Percentiles rank a stretch among this genome's conserved stretches.
Evolutionary conservation across 2,329 filamentous ascomycete species (phyloP).

Genomic region (Calonectria pseudoreteaudii): DNA sequence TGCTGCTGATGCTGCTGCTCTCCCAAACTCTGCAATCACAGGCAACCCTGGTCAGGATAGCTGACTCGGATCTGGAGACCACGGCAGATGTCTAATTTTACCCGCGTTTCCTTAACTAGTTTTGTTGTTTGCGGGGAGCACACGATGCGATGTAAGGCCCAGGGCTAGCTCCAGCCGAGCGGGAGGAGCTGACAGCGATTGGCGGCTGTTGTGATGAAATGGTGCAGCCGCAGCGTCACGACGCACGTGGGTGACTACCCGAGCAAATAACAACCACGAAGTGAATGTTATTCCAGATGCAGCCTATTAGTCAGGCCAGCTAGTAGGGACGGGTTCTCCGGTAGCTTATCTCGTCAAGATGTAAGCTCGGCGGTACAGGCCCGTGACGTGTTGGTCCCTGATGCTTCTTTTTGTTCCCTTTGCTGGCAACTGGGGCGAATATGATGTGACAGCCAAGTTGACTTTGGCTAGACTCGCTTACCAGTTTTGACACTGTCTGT

Average conservation of each 20-base stretch:
- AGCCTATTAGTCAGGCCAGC: slow-evolving; percentile 23
- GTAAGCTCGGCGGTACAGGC: neutral
- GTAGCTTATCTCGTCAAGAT: slow-evolving; percentile 6
- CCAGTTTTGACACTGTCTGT: slow-evolving; percentile 5
- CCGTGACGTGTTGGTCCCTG: neutral
- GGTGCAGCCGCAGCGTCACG: slow-evolving; percentile 37
- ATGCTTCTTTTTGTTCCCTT: neutral
- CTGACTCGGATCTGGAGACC: neutral
- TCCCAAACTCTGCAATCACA: neutral
- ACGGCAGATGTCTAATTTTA: slow-evolving; percentile 15
- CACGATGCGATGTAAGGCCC: neutral
- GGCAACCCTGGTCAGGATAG: neutral
- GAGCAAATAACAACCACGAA: slow-evolving; percentile 22
- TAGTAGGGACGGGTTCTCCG: neutral
- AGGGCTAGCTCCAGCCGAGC: slow-evolving; percentile 33
- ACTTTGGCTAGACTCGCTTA: slow-evolving; percentile 13
- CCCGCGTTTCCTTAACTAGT: neutral
- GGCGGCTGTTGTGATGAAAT: slow-evolving; percentile 41
- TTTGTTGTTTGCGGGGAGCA: slow-evolving; percentile 5
- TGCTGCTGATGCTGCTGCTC: neutral
- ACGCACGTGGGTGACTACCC: slow-evolving; percentile 39
- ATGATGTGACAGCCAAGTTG: slow-evolving; percentile 9
- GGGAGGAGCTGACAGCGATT: slow-evolving; percentile 40
- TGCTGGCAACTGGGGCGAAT: neutral
- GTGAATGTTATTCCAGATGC: slow-evolving; percentile 18